phyloP scores from a whole-genome alignment of 2,329 filamentous ascomycete species.

The Colletotrichum gigasporum region DNA sequence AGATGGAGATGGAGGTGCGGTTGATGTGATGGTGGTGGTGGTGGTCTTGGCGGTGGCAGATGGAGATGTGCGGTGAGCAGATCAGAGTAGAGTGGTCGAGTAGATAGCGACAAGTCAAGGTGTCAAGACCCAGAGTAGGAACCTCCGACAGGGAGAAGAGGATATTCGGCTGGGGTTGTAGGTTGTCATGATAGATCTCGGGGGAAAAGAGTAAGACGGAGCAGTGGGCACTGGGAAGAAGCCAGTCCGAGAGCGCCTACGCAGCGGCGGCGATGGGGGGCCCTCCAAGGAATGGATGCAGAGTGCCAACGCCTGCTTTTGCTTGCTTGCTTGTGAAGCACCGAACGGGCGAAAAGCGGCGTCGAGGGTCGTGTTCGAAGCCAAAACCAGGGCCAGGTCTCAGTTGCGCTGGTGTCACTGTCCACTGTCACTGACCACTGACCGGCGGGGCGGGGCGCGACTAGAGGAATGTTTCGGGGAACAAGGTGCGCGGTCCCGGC shows the following conservation, averaged over 20 bases:
- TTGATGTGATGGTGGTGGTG: neutral
- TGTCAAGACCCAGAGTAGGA: slow-evolving; percentile 49
- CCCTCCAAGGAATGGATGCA: slow-evolving; percentile 16
- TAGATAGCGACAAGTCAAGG: slow-evolving; percentile 43
- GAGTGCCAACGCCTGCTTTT: too few relatives aligned
- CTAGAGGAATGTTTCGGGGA: slow-evolving; percentile 28
- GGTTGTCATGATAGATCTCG: slow-evolving; percentile 49
- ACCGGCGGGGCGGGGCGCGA: too few relatives aligned
- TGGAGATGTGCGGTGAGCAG: slow-evolving; percentile 13
- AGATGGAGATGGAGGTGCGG: slow-evolving; percentile 12
- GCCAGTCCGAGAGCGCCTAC: slow-evolving; percentile 10
- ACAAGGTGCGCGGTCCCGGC: slow-evolving; percentile 26
- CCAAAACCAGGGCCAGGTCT: slow-evolving; percentile 12
- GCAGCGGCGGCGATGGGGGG: neutral
- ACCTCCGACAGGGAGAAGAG: slow-evolving; percentile 52
- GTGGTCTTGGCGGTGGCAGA: neutral
- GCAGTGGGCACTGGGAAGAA: neutral
- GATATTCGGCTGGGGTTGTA: slow-evolving; percentile 44
- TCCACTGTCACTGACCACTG: neutral
- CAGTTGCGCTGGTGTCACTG: slow-evolving; percentile 7
- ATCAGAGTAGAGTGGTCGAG: neutral
- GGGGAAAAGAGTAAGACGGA: slow-evolving; percentile 8
- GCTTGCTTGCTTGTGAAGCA: neutral
- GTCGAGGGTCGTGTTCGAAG: neutral
- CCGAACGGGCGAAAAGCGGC: neutral